Evolutionary conservation across 192 early-diverging fungal species (phyloP), one percentile per base, ranked within the genome.

Genomic region (Gryganskiella cystojenkinii): DNA sequence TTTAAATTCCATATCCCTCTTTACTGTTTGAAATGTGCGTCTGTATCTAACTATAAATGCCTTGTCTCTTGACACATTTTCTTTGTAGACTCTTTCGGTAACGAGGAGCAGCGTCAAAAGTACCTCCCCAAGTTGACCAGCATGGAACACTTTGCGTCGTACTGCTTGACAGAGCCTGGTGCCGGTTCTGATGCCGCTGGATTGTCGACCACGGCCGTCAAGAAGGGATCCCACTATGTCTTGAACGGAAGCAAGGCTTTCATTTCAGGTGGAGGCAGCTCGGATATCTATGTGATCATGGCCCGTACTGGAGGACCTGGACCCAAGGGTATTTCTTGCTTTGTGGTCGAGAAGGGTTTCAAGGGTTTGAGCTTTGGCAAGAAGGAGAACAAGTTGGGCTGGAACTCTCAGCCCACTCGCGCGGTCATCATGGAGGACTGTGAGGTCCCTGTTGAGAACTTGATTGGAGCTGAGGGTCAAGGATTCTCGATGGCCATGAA

Each of bases 101-200:
- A 49, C 49, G 70, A 86, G 24, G 78, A 81, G 56, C 80, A 86
- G 54, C 68, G 71, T 24, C 70, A 79, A 61, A 88, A 88, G 56
- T 97, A 95, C 81, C 84, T 97, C 46, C 88, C 95, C 11, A 79
- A 80, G 49, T 80, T 97, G 34, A 88, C 95, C 14, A 90, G 89
- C 19, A 78, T 87, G 88, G 86, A 91, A 63, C 83, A 92, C 33
- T 84, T 97, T 60, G 95, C 95, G 30, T 96, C 89, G 61, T 97
- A 97, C 86, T 94, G 94, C 84, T 82, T 98, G 35, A 91, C 94
- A 30, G 96, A 98, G 76, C 92, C 95, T 37, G 90, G 89, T 28
- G 90, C 95, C 20, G 96, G 96, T 13, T 88, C 89, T 7, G 91
- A 92, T 73, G 91, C 91, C 37, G 87, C 79, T 17, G 82, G 81